Evolutionary conservation across 352 stramenopile genomes (phyloP), one percentile per base, ranked within the genome.

Genomic region (Phytophthora multivora): DNA sequence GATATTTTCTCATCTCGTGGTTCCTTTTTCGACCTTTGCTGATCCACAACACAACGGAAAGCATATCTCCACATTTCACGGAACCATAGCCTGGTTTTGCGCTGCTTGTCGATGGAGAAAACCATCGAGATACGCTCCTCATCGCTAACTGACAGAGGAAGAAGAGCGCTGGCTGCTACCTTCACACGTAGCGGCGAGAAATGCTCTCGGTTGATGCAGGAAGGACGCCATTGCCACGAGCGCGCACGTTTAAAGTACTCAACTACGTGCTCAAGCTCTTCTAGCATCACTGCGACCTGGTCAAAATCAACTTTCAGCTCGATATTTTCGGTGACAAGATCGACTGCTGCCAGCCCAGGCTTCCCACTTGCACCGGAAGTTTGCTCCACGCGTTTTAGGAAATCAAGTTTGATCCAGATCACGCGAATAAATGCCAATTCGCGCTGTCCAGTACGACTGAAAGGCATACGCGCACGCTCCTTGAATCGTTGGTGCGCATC

Each of bases 31-130:
- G 23, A 58, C 21, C 63, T 59, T 5, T 59, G 63, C 13, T 77
- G 55, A 2, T 79, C 54, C 5, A 89, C 46, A 10, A 91, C 60
- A 31, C 78, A 84, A 5, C 62, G 69, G 11, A 75, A 73, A 21
- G 84, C 82, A 31, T 86, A 93, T 23, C 68, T 71, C 84, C 84
- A 93, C 78, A 91, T 89, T 15, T 51, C 71, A 6, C 79, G 73
- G n/a, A 88, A 64, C 83, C 83, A 91, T 19, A 35, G 35, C 5
- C 64, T 66, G 26, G 71, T 72, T 28, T 73, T 75, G 30, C 60
- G 59, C 8, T 81, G 72, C 19, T 78, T 84, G 11, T 72, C 59
- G 0, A 51, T n/a, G 12, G 52, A 62, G 13, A 73, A 60, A 54
- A 18, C 26, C 11, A 59, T 19, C 38, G 36, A 65, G 53, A 18